Conservation (phyloP, 2,329 filamentous ascomycete genomes). For the Chaetothyriales sp. region DNA sequence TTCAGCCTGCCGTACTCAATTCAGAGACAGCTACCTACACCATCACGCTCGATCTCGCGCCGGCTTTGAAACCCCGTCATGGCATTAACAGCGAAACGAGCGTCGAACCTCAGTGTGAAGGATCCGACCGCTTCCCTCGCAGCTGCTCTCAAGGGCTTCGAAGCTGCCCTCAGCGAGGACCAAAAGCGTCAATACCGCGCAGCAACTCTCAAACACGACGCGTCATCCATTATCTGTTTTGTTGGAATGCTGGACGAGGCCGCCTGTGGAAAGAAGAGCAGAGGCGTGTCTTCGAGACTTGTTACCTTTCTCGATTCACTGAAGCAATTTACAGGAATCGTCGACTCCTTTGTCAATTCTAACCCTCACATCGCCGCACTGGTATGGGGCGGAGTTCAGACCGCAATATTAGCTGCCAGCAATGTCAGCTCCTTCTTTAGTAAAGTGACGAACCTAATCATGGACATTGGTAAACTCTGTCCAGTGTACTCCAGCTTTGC, state of each 20-base stretch:
- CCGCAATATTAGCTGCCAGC: conserved; percentile 6
- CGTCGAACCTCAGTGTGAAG: no score
- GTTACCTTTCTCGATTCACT: conserved; percentile 11
- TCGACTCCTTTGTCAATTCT: conserved; percentile 13
- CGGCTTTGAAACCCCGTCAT: no score
- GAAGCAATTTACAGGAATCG: conserved; percentile 10
- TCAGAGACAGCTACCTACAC: no score
- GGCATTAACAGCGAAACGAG: no score
- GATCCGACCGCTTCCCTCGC: conserved; percentile 5
- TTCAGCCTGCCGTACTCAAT: no score
- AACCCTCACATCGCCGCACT: conserved; percentile 5
- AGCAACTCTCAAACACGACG: neutral
- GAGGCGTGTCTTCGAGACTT: conserved; percentile 10
- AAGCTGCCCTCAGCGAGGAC: conserved; percentile 3
- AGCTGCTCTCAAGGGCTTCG: conserved; percentile 2
- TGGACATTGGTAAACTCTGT: conserved; percentile 9
- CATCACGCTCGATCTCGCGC: no score
- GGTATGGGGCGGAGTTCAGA: conserved; percentile 12
- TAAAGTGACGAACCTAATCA: conserved; percentile 12
- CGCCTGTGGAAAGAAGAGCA: conserved; percentile 2
- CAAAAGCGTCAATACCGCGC: conserved; percentile 4
- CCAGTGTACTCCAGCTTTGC: conserved; percentile 11
- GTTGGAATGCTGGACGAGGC: conserved; percentile 9
- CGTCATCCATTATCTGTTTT: conserved; percentile 6
- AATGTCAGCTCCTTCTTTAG: conserved; percentile 13